phyloP scores from a whole-genome alignment of 2,329 filamentous ascomycete species.

The Seiridium cupressi region DNA sequence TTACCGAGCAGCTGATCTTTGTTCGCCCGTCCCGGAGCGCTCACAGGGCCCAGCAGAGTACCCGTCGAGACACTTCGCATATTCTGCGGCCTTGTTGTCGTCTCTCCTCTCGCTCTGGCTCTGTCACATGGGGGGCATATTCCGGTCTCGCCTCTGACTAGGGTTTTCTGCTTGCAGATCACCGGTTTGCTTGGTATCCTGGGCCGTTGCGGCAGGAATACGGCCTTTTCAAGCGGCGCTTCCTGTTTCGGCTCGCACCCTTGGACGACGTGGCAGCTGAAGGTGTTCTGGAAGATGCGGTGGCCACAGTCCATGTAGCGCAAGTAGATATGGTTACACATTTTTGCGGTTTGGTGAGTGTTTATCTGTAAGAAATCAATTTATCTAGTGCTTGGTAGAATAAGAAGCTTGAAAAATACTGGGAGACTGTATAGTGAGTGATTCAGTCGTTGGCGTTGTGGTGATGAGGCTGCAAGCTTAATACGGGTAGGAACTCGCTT shows the following conservation, averaged over 20 bases:
- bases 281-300: conserved; percentile 32
- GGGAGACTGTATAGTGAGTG: too few relatives aligned
- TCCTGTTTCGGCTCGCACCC: conserved; percentile 17
- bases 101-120: background rate
- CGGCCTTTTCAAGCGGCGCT: conserved; percentile 17
- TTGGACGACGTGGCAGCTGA: conserved; percentile 24
- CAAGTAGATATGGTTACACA: conserved; percentile 32
- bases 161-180: conserved; percentile 15
- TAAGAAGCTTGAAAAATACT: too few relatives aligned
- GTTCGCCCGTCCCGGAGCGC: too few relatives aligned
- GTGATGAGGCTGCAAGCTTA: too few relatives aligned
- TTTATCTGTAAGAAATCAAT: too few relatives aligned
- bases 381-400: too few relatives aligned
- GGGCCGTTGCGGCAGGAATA: conserved; percentile 17
- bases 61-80: background rate
- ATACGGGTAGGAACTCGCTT: too few relatives aligned
- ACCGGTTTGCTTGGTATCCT: conserved; percentile 17
- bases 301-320: conserved; percentile 26
- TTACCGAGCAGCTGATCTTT: too few relatives aligned
- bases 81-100: background rate
- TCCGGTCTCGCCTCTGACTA: conserved; percentile 18
- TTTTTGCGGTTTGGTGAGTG: conserved; percentile 8
- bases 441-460: too few relatives aligned
- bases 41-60: too few relatives aligned
- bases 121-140: conserved; percentile 19